Evolutionary conservation across 2,329 filamentous ascomycete species (phyloP).

Genomic region (Plenodomus biglobosus): DNA sequence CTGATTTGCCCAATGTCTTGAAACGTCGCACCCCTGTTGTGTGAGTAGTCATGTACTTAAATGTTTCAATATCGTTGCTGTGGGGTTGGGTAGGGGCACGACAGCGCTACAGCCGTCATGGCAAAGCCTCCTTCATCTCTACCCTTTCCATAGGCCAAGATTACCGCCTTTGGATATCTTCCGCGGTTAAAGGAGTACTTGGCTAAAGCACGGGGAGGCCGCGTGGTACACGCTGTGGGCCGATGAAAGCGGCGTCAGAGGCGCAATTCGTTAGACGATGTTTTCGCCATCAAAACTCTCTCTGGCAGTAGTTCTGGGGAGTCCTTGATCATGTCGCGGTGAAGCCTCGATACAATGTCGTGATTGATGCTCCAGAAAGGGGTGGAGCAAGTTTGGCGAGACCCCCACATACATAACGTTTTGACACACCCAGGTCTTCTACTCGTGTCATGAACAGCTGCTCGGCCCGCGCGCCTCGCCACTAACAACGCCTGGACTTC

Average conservation of each 20-base stretch:
- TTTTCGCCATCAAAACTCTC: background rate
- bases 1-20: constrained; percentile 19
- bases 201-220: constrained; percentile 13
- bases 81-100: constrained; percentile 16
- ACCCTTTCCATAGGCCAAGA: constrained; percentile 15
- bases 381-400: background rate
- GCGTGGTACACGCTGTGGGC: constrained; percentile 9
- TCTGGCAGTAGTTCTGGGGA: background rate
- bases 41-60: constrained; percentile 18
- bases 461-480: background rate
- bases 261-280: background rate
- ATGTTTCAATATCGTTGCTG: constrained; percentile 27
- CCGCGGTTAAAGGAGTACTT: constrained; percentile 22
- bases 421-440: background rate
- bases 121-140: constrained; percentile 8
- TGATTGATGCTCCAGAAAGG: constrained; percentile 3
- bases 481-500: background rate
- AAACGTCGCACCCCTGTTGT: constrained; percentile 13
- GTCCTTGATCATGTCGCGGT: background rate
- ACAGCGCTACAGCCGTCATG: constrained; percentile 9
- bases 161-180: constrained; percentile 16
- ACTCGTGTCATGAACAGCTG: background rate
- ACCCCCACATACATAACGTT: background rate
- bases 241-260: constrained; percentile 1
- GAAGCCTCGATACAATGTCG: background rate